Percentiles rank a stretch among this genome's conserved stretches.
phyloP scores from a whole-genome alignment of 352 stramenopile genomes.

The Phytopythium chamaehyphon region DNA sequence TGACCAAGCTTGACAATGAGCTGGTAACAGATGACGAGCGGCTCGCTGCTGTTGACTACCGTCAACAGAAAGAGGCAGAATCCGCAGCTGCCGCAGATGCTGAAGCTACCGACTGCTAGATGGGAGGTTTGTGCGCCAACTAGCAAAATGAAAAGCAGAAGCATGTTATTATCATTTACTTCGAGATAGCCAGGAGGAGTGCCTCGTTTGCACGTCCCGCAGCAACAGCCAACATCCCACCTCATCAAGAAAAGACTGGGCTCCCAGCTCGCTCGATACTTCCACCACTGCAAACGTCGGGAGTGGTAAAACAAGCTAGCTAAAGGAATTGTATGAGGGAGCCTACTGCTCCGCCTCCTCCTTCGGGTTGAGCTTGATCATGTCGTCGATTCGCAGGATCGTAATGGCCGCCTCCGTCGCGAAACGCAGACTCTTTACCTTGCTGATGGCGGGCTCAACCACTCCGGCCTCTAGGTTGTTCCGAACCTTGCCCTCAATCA shows the following conservation, averaged over 20 bases:
- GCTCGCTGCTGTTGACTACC: slow-evolving; percentile 51
- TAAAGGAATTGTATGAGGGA: slow-evolving; percentile 12
- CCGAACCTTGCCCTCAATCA: slow-evolving; percentile 93
- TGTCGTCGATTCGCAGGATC: slow-evolving; percentile 99
- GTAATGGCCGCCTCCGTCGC: slow-evolving; percentile 99
- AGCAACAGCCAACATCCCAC: no score
- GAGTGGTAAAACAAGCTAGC: neutral
- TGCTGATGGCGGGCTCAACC: slow-evolving; percentile 99
- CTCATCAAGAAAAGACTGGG: no score
- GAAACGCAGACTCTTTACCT: slow-evolving; percentile 99
- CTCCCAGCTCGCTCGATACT: no score
- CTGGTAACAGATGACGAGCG: slow-evolving; percentile 57
- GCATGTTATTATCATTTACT: slow-evolving; percentile 37
- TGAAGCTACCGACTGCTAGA: slow-evolving; percentile 5
- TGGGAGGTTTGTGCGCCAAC: neutral
- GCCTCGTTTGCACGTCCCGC: no score
- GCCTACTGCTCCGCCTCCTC: slow-evolving; percentile 75
- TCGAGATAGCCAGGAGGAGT: slow-evolving; percentile 2
- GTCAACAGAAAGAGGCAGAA: slow-evolving; percentile 36
- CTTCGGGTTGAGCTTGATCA: slow-evolving; percentile 95
- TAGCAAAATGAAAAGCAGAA: slow-evolving; percentile 15
- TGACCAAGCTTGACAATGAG: slow-evolving; percentile 60
- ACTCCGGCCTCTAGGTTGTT: slow-evolving; percentile 97
- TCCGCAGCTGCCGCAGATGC: slow-evolving; percentile 13
- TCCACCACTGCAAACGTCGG: no score